These are phyloP conservation scores for Septoria petroselini DNA, from an alignment of 2,329 filamentous ascomycete species.

Conservation along the genomic window DNA sequence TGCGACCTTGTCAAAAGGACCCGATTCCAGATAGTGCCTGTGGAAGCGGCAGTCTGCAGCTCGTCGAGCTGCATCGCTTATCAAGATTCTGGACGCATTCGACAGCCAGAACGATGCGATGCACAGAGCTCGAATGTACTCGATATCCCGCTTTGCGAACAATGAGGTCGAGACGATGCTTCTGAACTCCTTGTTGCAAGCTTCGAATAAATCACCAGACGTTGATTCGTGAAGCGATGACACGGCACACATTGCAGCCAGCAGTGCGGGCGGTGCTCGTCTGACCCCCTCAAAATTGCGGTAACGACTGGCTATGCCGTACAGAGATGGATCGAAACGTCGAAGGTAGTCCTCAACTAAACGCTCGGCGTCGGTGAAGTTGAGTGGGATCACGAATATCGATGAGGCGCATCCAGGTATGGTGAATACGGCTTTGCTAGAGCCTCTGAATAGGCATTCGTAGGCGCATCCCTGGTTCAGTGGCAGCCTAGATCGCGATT, in stretches of 20 bases:
- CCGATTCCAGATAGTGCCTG: slow-evolving; percentile 14
- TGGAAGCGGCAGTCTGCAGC: slow-evolving; percentile 44
- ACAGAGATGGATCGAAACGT: slow-evolving; percentile 49
- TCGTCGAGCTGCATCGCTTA: slow-evolving; percentile 52
- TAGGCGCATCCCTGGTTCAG: slow-evolving; percentile 27
- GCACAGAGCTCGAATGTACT: slow-evolving; percentile 58
- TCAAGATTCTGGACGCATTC: slow-evolving; percentile 61
- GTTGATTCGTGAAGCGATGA: slow-evolving; percentile 58
- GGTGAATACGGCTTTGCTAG: slow-evolving; percentile 45
- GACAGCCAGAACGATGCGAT: slow-evolving; percentile 63
- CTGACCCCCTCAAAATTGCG: slow-evolving; percentile 49
- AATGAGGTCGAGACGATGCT: slow-evolving; percentile 56
- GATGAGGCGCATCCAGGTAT: slow-evolving; percentile 59
- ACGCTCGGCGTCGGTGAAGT: slow-evolving; percentile 56
- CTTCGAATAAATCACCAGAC: slow-evolving; percentile 51
- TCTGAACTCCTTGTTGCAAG: slow-evolving; percentile 58
- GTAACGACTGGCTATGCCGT: slow-evolving; percentile 48
- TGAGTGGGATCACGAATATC: slow-evolving; percentile 61
- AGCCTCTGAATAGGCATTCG: slow-evolving; percentile 24
- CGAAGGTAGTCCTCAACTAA: slow-evolving; percentile 44
- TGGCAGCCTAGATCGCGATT: slow-evolving; percentile 26
- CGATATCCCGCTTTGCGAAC: slow-evolving; percentile 56
- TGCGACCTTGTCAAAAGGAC: slow-evolving; percentile 3
- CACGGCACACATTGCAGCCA: slow-evolving; percentile 56
- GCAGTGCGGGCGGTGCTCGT: slow-evolving; percentile 54